Conservation (phyloP, 257 asterid species). For the Cordia subcordata region DNA sequence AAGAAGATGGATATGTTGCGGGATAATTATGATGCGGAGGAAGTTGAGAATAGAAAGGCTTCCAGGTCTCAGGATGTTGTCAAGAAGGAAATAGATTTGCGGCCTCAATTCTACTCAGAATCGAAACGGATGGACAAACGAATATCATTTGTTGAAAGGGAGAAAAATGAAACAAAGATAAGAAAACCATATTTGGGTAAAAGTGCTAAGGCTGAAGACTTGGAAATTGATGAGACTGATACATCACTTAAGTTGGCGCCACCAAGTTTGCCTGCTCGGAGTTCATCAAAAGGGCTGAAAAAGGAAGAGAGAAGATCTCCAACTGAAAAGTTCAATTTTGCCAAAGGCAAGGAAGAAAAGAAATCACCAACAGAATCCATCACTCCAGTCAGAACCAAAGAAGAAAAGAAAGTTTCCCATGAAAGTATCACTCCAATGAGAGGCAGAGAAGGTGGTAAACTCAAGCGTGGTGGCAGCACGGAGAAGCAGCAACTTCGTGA, state of each 20-base stretch:
- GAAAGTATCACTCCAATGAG: not conserved
- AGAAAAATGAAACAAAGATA: constrained; percentile 31
- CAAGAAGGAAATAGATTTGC: constrained; percentile 33
- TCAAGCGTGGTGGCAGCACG: constrained; percentile 76
- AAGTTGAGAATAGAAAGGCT: constrained; percentile 41
- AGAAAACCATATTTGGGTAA: constrained; percentile 35
- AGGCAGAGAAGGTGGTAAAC: constrained; percentile 38
- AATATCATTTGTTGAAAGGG: constrained; percentile 30
- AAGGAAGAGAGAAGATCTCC: constrained; percentile 39
- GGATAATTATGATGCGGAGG: constrained; percentile 32
- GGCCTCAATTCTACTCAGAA: constrained; percentile 28
- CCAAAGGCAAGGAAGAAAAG: constrained; percentile 35
- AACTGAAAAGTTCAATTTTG: constrained; percentile 31
- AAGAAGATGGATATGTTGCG: constrained; percentile 44
- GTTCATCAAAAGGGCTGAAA: constrained; percentile 54
- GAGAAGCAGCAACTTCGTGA: constrained; percentile 92
- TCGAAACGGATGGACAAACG: constrained; percentile 37
- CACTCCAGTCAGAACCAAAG: constrained; percentile 19
- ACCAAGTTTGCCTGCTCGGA: constrained; percentile 41
- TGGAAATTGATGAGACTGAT: constrained; percentile 49
- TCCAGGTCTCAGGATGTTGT: constrained; percentile 32
- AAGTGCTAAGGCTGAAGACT: constrained; percentile 31
- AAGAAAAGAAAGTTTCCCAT: not conserved
- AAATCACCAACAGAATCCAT: constrained; percentile 13
- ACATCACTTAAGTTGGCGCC: constrained; percentile 65